Conservation (phyloP, 257 asterid genomes). For the Anisodus acutangulus region DNA sequence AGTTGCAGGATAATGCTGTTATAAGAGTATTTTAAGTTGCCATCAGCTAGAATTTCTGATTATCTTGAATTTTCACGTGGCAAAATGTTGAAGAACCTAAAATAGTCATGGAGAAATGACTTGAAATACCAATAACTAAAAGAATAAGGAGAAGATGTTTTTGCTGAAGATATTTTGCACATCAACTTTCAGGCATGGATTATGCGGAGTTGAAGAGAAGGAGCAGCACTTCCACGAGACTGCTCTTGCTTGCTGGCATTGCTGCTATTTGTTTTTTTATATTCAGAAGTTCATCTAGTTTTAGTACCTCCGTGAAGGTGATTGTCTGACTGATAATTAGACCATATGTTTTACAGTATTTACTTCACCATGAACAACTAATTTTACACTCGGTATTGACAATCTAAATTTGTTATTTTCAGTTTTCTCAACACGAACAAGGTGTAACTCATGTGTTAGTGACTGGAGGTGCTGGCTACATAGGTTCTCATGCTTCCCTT, state of each 20-base stretch:
- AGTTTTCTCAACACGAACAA: constrained; percentile 75
- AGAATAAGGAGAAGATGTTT: no score
- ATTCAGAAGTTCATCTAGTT: constrained; percentile 44
- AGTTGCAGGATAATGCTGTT: not conserved
- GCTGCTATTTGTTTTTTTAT: constrained; percentile 53
- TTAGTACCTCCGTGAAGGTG: constrained; percentile 61
- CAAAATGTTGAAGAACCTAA: not conserved
- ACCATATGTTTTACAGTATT: not conserved
- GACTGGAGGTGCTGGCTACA: constrained; percentile 93
- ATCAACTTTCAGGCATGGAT: constrained; percentile 62
- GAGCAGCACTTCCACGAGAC: constrained; percentile 53
- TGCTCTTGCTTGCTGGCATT: constrained; percentile 59
- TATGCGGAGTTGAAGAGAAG: constrained; percentile 55
- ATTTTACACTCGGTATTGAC: not conserved
- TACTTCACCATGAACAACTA: not conserved
- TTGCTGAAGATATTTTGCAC: not conserved
- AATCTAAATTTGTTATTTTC: constrained; percentile 25
- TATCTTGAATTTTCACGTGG: constrained; percentile 6
- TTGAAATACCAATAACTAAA: not conserved
- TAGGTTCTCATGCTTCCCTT: constrained; percentile 89
- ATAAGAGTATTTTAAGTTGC: no score
- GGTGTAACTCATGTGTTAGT: constrained; percentile 87
- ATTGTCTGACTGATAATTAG: not conserved
- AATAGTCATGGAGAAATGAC: not conserved
- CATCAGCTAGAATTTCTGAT: not conserved